Evolutionary conservation across 768 basidiomycete genomes (phyloP), one percentile per base, ranked within the genome.

Genomic region (Sarcodon aspratus): DNA sequence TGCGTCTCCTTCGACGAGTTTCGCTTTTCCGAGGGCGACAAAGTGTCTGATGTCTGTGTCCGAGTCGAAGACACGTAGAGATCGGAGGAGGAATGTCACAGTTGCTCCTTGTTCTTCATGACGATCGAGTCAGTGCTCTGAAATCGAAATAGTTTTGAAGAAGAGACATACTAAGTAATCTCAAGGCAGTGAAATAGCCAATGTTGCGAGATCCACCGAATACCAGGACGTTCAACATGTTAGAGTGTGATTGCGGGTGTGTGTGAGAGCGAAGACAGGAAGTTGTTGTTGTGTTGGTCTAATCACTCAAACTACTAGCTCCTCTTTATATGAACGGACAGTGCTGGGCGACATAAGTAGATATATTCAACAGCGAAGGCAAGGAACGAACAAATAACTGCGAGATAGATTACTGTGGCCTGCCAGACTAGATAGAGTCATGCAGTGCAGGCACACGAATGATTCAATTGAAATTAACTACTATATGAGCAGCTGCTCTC

Each of bases 11-110:
- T 77, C 68, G 9, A 81, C 56, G 7, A 85, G 61, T 9, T 61
- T 69, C 1, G 76, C 84, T 47, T 69, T 70, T 5, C 79, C 80
- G 0, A 66, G 56, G 44, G 66, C 59, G 44, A 85, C 55, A 57
- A 75, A 72, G 9, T 53, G 50, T 54, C 83, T 74, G n/a, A 86
- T 73, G 2, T 52, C 55, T 18, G 66, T 63, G 53, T 85, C 76
- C 7, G 62, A 52, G 40, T 82, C 78, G 53, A 85, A 84, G 4
- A 69, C 67, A 8, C 63, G 52, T 0, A 72, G 63, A 13, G 65
- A 69, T 32, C 84, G 75, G 34, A 85, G 68, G 10, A 85, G 68
- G 55, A 80, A 84, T 0, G 80, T 81, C 0, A 85, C 77, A 1
- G 70, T 77, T 3, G 74, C 68, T 36, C 82, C 82, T 46, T 69